Evolutionary conservation across 2,329 filamentous ascomycete species (phyloP).

Genomic region (Diaporthe sp.): DNA sequence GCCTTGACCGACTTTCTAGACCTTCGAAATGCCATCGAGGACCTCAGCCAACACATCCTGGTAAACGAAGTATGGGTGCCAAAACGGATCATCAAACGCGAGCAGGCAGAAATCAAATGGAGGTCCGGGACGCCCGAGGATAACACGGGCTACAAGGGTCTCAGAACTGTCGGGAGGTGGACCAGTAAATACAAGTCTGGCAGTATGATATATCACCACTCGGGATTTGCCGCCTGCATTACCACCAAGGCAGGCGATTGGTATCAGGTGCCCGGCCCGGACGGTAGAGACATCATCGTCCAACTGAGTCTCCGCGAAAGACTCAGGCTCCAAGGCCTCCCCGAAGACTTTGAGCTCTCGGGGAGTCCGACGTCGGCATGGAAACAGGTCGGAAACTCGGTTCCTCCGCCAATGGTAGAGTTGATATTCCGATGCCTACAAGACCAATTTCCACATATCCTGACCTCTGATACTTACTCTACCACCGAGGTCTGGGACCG

Average conservation of each 20-base stretch:
- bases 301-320: neutral
- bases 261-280: neutral
- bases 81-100: neutral
- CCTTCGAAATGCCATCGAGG: neutral
- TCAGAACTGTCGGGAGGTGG: neutral
- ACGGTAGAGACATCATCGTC: neutral
- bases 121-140: neutral
- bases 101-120: neutral
- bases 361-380: neutral
- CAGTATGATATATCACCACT: neutral
- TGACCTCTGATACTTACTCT: neutral
- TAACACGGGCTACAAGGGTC: neutral
- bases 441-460: neutral
- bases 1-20: slow-evolving; percentile 1
- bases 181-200: neutral
- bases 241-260: neutral
- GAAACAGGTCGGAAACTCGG: neutral
- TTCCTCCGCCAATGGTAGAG: neutral
- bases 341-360: neutral
- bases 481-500: neutral
- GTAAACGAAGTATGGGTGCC: neutral
- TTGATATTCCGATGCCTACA: neutral
- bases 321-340: neutral
- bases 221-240: neutral
- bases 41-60: neutral